Percentiles rank a stretch among this genome's conserved stretches.
Evolutionary conservation across 164 flowering plant species (phyloP).

Genomic region (Tetracentron sinense): DNA sequence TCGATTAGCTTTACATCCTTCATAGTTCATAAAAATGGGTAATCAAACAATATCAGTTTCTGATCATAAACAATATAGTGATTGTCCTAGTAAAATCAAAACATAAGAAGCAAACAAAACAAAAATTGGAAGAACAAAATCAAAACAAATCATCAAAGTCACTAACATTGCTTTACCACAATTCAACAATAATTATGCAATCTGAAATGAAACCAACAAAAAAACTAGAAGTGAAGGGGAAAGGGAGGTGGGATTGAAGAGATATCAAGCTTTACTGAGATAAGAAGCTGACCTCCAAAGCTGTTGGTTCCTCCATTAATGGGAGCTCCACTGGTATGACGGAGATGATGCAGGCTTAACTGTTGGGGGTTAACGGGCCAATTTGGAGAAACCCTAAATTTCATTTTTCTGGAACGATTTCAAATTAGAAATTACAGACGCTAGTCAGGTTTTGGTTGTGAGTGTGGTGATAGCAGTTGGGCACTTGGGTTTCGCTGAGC

Average conservation of each 20-base stretch:
- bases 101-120: too few relatives aligned
- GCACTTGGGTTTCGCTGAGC: too few relatives aligned
- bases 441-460: not conserved
- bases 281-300: constrained; percentile 36
- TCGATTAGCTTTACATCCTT: constrained; percentile 2
- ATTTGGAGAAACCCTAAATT: constrained; percentile 15
- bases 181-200: not conserved
- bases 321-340: constrained; percentile 38
- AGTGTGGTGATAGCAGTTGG: too few relatives aligned
- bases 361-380: constrained; percentile 13
- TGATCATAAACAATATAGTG: too few relatives aligned
- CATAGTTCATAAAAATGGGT: not conserved
- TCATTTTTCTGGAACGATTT: constrained; percentile 12
- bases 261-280: not conserved
- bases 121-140: too few relatives aligned
- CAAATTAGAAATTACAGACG: not conserved
- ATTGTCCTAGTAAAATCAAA: too few relatives aligned
- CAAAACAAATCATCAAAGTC: not conserved
- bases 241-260: not conserved
- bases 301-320: constrained; percentile 37
- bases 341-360: not conserved
- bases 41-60: not conserved
- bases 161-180: not conserved
- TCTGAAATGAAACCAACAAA: not conserved
- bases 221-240: not conserved